Conservation (phyloP, 2,329 filamentous ascomycete species). For the Fusarium buharicum region DNA sequence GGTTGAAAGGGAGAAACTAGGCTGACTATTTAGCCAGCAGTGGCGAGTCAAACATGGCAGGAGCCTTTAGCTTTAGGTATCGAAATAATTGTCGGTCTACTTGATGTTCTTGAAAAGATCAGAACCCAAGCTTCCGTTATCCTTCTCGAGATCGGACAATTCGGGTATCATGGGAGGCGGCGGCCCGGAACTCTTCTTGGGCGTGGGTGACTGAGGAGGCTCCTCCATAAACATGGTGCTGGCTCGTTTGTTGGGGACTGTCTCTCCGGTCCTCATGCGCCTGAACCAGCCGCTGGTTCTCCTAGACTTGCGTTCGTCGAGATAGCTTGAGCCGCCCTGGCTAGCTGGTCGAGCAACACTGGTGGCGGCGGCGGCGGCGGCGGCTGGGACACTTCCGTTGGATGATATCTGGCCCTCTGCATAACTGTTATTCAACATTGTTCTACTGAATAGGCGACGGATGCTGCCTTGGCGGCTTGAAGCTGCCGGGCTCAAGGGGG, state of each 20-base stretch:
- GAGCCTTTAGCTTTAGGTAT: constrained; percentile 6
- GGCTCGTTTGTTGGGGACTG: constrained; percentile 51
- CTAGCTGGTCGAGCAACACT: constrained; percentile 58
- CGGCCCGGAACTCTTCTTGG: constrained; percentile 57
- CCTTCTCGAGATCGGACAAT: constrained; percentile 62
- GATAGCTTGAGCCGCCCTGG: constrained; percentile 59
- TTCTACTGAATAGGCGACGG: constrained; percentile 67
- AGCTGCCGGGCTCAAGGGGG: constrained; percentile 62
- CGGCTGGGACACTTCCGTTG: constrained; percentile 50
- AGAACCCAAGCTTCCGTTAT: constrained; percentile 59
- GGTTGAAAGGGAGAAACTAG: constrained; percentile 34
- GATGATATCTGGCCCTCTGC: constrained; percentile 59
- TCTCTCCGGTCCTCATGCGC: constrained; percentile 58
- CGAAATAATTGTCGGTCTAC: constrained; percentile 47
- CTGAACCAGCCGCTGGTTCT: constrained; percentile 70
- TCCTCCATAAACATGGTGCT: constrained; percentile 56
- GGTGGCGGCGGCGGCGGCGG: constrained; percentile 7
- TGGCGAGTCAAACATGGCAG: constrained; percentile 9
- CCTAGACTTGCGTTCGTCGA: constrained; percentile 65
- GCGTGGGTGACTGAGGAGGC: constrained; percentile 41
- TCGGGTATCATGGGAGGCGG: constrained; percentile 72
- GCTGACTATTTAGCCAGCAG: constrained; percentile 29
- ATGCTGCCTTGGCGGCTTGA: constrained; percentile 66
- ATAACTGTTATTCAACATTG: constrained; percentile 64
- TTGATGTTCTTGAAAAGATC: constrained; percentile 71